These are phyloP conservation scores for Mycena rosella DNA, from an alignment of 768 basidiomycete genomes.

Conservation along the genomic window DNA sequence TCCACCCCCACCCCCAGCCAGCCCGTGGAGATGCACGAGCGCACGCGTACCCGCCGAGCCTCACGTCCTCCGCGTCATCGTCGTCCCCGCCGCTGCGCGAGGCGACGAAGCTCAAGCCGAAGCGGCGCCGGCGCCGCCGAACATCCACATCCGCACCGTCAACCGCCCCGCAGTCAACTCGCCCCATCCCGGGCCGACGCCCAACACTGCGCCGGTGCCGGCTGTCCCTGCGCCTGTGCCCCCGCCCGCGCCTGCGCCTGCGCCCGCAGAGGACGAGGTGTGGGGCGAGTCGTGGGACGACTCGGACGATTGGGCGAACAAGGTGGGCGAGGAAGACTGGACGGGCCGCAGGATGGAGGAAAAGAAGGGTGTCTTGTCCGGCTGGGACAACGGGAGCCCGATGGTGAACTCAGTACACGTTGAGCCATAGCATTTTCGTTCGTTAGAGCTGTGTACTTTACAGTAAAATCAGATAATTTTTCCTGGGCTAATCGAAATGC, in stretches of 20 bases:
- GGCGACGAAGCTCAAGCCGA: constrained; percentile 52
- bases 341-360: constrained; percentile 54
- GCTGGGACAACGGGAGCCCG: constrained; percentile 40
- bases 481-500: background rate
- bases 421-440: constrained; percentile 4
- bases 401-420: constrained; percentile 28
- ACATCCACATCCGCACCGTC: constrained; percentile 51
- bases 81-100: constrained; percentile 48
- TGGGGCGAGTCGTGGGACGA: constrained; percentile 70
- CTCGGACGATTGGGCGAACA: constrained; percentile 65
- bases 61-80: constrained; percentile 52
- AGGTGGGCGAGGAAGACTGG: constrained; percentile 63
- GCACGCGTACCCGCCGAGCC: constrained; percentile 76
- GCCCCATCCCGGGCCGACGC: constrained; percentile 39
- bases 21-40: constrained; percentile 58
- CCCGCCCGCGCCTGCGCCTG: constrained; percentile 36
- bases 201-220: constrained; percentile 29
- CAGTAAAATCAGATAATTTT: constrained; percentile 17
- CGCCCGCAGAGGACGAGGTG: constrained; percentile 41
- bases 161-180: constrained; percentile 53
- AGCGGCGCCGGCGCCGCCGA: constrained; percentile 56
- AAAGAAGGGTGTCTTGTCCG: constrained; percentile 49
- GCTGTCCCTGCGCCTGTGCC: constrained; percentile 34
- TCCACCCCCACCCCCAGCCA: constrained; percentile 49
- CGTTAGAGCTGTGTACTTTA: constrained; percentile 7